Evolutionary conservation across 345 rosid species (phyloP), one percentile per base, ranked within the genome.

Genomic region (Salix suchowensis): DNA sequence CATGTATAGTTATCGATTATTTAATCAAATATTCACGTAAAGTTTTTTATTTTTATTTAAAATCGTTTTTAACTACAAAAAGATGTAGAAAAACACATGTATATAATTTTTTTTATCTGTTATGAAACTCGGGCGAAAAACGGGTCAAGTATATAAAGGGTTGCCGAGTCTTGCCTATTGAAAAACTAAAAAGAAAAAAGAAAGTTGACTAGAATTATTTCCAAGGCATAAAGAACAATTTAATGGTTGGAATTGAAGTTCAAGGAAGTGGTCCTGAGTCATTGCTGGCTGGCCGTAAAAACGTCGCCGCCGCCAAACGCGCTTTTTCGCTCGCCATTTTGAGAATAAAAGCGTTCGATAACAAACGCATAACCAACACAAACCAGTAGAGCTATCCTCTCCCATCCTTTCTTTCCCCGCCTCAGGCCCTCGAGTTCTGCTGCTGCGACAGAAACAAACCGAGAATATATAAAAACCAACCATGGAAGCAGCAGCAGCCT

Each of bases 401-500:
- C 9, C 23, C 5, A 12, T 23, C 72, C 24, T 14, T 19, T 34
- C 67, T 48, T 61, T 52, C 9, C 70, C 37, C 36, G 1, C 13
- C 24, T 28, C 30, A 44, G 48, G 50, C 50, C 50, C 61, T 5
- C 34, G 16, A 19, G 23, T 21, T 36, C 61, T 67, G 40, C 26
- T 44, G 68, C 68, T 4, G 66, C 61, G 40, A 13, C 8, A 14
- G 3, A 34, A 58, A n/a, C 62, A 58, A 23, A 14, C 62, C 28
- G 16, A 32, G 12, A 16, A 34, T 30, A 16, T 32, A 65, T 1
- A 30, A 26, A 26, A n/a, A 23, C 46, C 46, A 60, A 14, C 65
- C 48, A 71, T 52, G 84, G 85, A 72, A 66, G 84, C 39, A 55
- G 76, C 62, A 30, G 30, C 61, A 40, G 3, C 72, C 39, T 46